Evolutionary conservation across 2,329 filamentous ascomycete species (phyloP).

Genomic region (Laburnicola sp.): DNA sequence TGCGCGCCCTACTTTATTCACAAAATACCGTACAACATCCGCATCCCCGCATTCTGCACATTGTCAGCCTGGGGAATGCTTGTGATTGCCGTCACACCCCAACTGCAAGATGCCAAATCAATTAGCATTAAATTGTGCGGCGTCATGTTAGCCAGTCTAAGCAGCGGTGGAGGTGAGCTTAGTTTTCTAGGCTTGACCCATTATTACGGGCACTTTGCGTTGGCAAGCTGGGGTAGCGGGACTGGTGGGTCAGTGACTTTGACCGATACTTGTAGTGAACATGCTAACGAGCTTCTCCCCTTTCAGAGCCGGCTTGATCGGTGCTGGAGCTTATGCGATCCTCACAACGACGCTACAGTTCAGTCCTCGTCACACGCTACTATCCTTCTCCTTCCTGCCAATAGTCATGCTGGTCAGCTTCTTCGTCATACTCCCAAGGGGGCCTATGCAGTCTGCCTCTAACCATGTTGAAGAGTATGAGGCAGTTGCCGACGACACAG

Average conservation of each 20-base stretch:
- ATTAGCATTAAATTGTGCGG: slow-evolving; percentile 78
- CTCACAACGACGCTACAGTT: slow-evolving; percentile 80
- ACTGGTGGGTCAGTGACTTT: slow-evolving; percentile 65
- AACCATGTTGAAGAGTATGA: slow-evolving; percentile 57
- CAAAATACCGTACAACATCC: slow-evolving; percentile 74
- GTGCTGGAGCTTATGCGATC: slow-evolving; percentile 84
- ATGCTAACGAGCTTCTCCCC: background rate
- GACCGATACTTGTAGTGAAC: background rate
- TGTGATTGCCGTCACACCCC: slow-evolving; percentile 77
- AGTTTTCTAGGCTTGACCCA: slow-evolving; percentile 91
- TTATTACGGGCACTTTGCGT: slow-evolving; percentile 83
- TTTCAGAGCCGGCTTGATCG: slow-evolving; percentile 70
- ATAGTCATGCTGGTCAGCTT: slow-evolving; percentile 82
- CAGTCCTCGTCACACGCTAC: slow-evolving; percentile 71
- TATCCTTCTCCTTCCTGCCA: slow-evolving; percentile 79
- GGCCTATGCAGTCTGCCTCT: slow-evolving; percentile 59
- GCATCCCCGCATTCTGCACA: slow-evolving; percentile 72
- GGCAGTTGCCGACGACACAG: slow-evolving; percentile 50
- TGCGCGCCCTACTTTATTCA: slow-evolving; percentile 94
- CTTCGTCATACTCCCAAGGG: slow-evolving; percentile 76
- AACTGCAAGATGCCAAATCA: slow-evolving; percentile 58
- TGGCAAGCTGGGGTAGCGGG: slow-evolving; percentile 90
- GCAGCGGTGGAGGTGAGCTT: slow-evolving; percentile 83
- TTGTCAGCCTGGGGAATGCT: slow-evolving; percentile 87
- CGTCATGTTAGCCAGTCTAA: slow-evolving; percentile 81